Conservation (phyloP, 2,329 filamentous ascomycete genomes). For the Metarhizium rileyi region DNA sequence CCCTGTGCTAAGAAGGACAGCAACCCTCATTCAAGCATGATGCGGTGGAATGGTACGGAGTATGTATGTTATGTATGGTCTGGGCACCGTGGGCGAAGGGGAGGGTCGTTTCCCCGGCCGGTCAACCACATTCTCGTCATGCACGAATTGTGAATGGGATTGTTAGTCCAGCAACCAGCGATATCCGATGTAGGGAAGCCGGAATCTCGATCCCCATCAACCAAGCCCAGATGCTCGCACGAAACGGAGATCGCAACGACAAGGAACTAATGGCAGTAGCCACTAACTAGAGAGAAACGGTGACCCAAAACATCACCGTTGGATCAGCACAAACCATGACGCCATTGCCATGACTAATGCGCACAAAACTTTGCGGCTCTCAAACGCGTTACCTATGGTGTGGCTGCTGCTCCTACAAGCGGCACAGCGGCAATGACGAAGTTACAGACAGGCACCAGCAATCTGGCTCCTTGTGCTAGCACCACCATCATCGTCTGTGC, state of each 20-base stretch:
- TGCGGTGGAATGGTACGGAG: not conserved
- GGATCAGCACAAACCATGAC: not conserved
- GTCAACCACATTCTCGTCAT: not conserved
- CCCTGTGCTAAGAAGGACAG: not conserved
- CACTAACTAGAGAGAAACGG: conserved; percentile 1
- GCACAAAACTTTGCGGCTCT: not conserved
- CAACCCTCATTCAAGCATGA: not conserved
- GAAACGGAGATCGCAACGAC: conserved; percentile 7
- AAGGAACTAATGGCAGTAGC: not conserved
- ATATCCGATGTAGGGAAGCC: not conserved
- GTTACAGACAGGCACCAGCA: not conserved
- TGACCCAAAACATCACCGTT: not conserved
- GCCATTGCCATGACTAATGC: not conserved
- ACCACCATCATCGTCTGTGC: too few species aligned
- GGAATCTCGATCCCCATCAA: conserved; percentile 10
- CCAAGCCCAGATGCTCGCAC: conserved; percentile 7
- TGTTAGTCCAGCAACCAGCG: not conserved
- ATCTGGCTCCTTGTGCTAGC: too few species aligned
- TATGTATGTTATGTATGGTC: not conserved
- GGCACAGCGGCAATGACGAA: too few species aligned
- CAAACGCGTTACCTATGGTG: too few species aligned
- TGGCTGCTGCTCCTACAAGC: too few species aligned
- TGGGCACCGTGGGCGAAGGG: not conserved
- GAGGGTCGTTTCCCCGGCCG: not conserved
- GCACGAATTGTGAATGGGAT: conserved; percentile 1